A percentile compares a stretch with the other conserved stretches of the same genome.
Conservation (phyloP, 2,329 filamentous ascomycete genomes). For the Penicillium sp. region DNA sequence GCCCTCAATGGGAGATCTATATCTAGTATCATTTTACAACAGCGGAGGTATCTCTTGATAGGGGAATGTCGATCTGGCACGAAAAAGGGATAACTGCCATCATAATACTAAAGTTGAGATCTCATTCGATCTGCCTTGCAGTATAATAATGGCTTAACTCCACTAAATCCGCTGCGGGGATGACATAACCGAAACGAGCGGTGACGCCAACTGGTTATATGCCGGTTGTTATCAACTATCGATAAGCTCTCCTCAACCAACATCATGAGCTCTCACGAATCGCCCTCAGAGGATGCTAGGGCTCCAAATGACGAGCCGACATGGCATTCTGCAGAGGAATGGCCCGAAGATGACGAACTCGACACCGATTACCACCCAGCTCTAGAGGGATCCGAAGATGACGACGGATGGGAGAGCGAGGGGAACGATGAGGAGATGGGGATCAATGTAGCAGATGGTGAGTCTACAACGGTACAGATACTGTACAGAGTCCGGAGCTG, state of each 20-base stretch:
- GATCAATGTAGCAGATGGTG: conserved; percentile 27
- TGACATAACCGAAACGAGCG: conserved; percentile 7
- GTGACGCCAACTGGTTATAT: too few relatives aligned
- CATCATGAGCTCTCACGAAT: conserved; percentile 29
- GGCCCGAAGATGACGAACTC: conserved; percentile 37
- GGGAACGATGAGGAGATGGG: conserved; percentile 48
- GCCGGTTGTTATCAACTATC: conserved; percentile 17
- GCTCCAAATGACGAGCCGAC: conserved; percentile 21
- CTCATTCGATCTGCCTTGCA: background rate
- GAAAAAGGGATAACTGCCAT: too few relatives aligned
- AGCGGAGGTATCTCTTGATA: too few relatives aligned
- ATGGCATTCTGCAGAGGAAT: conserved; percentile 37
- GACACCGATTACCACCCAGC: conserved; percentile 18
- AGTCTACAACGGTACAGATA: too few relatives aligned
- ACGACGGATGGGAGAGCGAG: conserved; percentile 12
- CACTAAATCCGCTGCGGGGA: background rate
- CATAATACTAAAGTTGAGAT: too few relatives aligned
- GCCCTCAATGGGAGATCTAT: too few relatives aligned
- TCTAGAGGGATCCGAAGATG: conserved; percentile 6
- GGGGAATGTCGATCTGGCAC: too few relatives aligned
- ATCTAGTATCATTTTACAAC: too few relatives aligned
- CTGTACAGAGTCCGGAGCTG: too few relatives aligned
- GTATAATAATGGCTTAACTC: background rate
- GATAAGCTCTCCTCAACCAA: conserved; percentile 18
- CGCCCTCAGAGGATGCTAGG: conserved; percentile 21